Evolutionary conservation across 352 stramenopile species (phyloP).

Genomic region (Phytophthora pisi): DNA sequence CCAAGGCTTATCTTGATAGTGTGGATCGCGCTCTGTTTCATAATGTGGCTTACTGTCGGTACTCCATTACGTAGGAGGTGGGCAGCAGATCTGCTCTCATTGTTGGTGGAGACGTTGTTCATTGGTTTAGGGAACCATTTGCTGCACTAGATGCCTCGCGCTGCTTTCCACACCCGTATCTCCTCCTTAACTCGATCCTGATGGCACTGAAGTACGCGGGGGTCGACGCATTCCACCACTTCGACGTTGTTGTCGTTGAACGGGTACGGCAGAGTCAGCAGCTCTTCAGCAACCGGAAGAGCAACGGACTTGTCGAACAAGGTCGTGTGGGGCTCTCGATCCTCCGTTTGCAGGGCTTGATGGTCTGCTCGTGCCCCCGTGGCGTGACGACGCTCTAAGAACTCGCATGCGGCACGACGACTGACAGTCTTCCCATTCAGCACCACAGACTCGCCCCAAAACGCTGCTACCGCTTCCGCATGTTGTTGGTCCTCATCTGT

Average conservation of each 20-base stretch:
- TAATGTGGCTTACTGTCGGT: not conserved
- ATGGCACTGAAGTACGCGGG: conserved; percentile 10
- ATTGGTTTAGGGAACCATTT: not conserved
- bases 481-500: not conserved
- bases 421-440: conserved; percentile 43
- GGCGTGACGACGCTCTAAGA: conserved; percentile 49
- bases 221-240: conserved; percentile 2
- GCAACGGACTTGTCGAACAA: conserved; percentile 38
- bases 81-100: not conserved
- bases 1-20: conserved; percentile 6
- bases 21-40: not conserved
- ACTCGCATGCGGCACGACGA: conserved; percentile 36
- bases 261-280: conserved; percentile 25
- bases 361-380: conserved; percentile 28
- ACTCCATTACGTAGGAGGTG: not conserved
- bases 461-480: conserved; percentile 16
- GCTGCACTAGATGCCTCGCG: not conserved
- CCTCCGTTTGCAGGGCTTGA: not conserved
- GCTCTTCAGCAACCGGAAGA: conserved; percentile 29
- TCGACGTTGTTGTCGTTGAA: conserved; percentile 1
- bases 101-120: not conserved
- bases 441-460: conserved; percentile 54
- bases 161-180: conserved; percentile 19
- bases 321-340: conserved; percentile 25
- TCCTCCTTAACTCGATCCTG: conserved; percentile 19